Evolutionary conservation across 2,329 filamentous ascomycete species (phyloP), one percentile per base, ranked within the genome.

Genomic region (Dactylellina leptospora): DNA sequence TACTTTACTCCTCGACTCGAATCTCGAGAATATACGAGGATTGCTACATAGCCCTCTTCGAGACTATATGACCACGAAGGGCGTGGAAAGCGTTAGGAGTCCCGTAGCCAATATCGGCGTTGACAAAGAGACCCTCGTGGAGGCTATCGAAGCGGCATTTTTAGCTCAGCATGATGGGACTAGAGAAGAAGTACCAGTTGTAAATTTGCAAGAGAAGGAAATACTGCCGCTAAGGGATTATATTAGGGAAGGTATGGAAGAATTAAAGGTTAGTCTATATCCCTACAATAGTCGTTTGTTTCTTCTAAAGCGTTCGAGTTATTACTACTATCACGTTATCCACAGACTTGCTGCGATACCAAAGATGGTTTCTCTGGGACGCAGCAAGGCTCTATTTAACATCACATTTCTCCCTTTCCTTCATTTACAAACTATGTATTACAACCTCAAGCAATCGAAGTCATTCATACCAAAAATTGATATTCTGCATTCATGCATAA

Each of bases 1-100:
- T 5, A 99, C 95, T 0, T 95, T 92, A 77, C 83, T 99, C 44
- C 83, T 97, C 1, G 83, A 85, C 30, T 93, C 91, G 59, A 89
- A 96, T 78, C 82, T 97, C 42, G 79, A 82, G 27, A 81, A 83
- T 40, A 90, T 97, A 25, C 86, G 88, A 1, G 80, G 84, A 1
- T 87, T 93, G 77, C 80, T 99, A 74, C 85, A 86, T 20, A 92
- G 91, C n/a, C 91, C 92, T 0, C 91, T 90, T 0, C 88, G 88
- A 75, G 83, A 84, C 0, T 93, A 86, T 78, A 88, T 97, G 77
- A 87, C 87, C 73, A 91, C 91, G 0, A 88, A 90, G 71, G 95
- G 95, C 0, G 93, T 97, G 0, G 92, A 95, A 76, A 97, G 93
- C 78, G 92, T 97, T 44, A 88, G 91, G 73, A 96, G 92, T 50